Percentiles rank a stretch among this genome's conserved stretches.
These are phyloP conservation scores for Ramaria rubella DNA, from an alignment of 768 basidiomycete species.

Conservation along the genomic window DNA sequence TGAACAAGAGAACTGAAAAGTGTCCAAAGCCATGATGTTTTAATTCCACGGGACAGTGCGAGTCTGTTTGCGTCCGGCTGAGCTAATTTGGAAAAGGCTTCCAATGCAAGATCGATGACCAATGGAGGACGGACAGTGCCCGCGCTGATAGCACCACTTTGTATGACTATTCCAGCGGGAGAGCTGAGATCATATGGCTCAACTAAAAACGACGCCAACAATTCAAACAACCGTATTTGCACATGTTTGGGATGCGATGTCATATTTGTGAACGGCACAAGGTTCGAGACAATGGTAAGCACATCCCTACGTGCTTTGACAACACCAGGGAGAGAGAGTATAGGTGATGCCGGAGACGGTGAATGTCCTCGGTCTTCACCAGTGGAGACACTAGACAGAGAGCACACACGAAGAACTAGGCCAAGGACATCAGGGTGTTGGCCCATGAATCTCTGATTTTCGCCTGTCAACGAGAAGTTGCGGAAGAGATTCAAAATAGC, in stretches of 20 bases:
- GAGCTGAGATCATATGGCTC: constrained; percentile 62
- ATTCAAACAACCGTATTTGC: constrained; percentile 52
- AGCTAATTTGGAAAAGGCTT: constrained; percentile 74
- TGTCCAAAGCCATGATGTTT: constrained; percentile 48
- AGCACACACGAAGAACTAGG: constrained; percentile 63
- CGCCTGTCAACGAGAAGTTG: constrained; percentile 69
- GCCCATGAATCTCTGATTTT: constrained; percentile 65
- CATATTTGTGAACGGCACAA: constrained; percentile 49
- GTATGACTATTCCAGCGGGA: constrained; percentile 53
- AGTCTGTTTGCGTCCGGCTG: constrained; percentile 75
- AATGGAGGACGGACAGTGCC: constrained; percentile 46
- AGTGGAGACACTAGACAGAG: constrained; percentile 23
- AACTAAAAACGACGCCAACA: constrained; percentile 69
- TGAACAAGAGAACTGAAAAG: constrained; percentile 69
- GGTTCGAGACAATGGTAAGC: constrained; percentile 58
- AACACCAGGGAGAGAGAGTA: constrained; percentile 64
- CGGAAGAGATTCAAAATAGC: constrained; percentile 74
- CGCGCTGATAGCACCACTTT: constrained; percentile 37
- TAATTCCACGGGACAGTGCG: constrained; percentile 55
- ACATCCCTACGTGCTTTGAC: constrained; percentile 72
- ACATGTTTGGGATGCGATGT: constrained; percentile 37
- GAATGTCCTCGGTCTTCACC: background rate
- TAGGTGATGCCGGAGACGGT: constrained; percentile 42
- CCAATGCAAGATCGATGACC: constrained; percentile 70
- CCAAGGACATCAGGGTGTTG: constrained; percentile 58